Evolutionary conservation across 2,329 filamentous ascomycete genomes (phyloP).

Genomic region (Sclerotinia nivalis): DNA sequence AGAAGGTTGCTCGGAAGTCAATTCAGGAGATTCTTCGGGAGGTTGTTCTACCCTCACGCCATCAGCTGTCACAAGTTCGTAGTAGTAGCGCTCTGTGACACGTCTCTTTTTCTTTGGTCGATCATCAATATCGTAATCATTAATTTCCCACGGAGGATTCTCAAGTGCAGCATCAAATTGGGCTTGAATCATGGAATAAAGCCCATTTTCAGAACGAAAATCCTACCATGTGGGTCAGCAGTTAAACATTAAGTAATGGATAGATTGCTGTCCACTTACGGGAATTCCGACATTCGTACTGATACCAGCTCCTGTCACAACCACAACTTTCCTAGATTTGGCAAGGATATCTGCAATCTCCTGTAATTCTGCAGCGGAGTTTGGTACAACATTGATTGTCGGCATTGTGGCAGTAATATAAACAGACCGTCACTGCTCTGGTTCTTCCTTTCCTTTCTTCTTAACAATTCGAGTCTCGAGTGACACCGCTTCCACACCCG

Average conservation of each 20-base stretch:
- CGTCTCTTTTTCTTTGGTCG: conserved; percentile 40
- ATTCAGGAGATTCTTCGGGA: conserved; percentile 10
- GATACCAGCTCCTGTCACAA: conserved; percentile 72
- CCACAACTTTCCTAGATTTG: conserved; percentile 67
- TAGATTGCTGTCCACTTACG: conserved; percentile 48
- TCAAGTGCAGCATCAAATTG: conserved; percentile 57
- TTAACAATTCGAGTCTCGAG: neutral
- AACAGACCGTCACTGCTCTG: neutral
- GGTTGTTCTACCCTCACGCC: conserved; percentile 33
- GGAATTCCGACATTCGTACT: conserved; percentile 76
- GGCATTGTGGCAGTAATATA: conserved; percentile 35
- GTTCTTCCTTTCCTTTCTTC: neutral
- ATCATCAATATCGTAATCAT: conserved; percentile 41
- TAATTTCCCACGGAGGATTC: conserved; percentile 43
- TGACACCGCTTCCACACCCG: neutral
- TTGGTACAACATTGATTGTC: conserved; percentile 37
- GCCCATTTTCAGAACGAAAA: conserved; percentile 70
- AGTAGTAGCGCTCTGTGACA: conserved; percentile 37
- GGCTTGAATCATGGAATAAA: conserved; percentile 71
- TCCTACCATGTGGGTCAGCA: conserved; percentile 50
- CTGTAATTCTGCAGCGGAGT: conserved; percentile 49
- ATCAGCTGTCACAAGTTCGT: conserved; percentile 39
- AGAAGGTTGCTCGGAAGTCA: neutral
- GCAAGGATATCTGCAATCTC: conserved; percentile 63
- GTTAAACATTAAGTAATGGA: conserved; percentile 23